These are phyloP conservation scores for Polytrichum commune DNA, from an alignment of 225 moss, liverwort and hornwort genomes.

Conservation along the genomic window DNA sequence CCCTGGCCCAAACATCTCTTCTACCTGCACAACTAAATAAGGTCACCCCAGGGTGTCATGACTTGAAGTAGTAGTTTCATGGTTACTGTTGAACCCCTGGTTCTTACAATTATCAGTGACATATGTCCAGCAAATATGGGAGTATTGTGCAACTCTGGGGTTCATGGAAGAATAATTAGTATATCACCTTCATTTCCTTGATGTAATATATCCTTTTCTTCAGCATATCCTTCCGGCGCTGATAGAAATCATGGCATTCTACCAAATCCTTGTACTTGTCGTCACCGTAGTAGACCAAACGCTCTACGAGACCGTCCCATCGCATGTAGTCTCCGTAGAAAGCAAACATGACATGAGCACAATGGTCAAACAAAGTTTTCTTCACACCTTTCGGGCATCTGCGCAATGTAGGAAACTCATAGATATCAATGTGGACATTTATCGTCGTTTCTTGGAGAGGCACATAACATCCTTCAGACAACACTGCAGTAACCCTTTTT, in stretches of 20 bases:
- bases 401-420: background rate
- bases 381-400: conserved; percentile 77
- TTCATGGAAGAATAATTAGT: too few species aligned
- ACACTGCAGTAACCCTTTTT: too few species aligned
- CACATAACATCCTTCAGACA: too few species aligned
- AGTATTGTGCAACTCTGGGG: too few species aligned
- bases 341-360: conserved; percentile 73
- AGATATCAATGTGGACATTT: too few species aligned
- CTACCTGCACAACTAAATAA: conserved; percentile 19
- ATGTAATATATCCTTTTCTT: conserved; percentile 56
- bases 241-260: conserved; percentile 82
- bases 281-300: conserved; percentile 51
- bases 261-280: conserved; percentile 48
- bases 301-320: conserved; percentile 77
- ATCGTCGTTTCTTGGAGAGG: too few species aligned
- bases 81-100: too few species aligned
- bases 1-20: conserved; percentile 52
- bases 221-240: conserved; percentile 63
- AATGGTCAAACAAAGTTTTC: conserved; percentile 50
- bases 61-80: background rate
- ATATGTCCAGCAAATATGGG: too few species aligned
- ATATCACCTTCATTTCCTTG: conserved; percentile 62
- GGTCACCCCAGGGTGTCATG: too few species aligned
- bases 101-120: too few species aligned
- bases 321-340: conserved; percentile 78